Base-by-base conservation (phyloP, 2,329 filamentous ascomycete genomes). In the Metarhizium anisopliae region DNA sequence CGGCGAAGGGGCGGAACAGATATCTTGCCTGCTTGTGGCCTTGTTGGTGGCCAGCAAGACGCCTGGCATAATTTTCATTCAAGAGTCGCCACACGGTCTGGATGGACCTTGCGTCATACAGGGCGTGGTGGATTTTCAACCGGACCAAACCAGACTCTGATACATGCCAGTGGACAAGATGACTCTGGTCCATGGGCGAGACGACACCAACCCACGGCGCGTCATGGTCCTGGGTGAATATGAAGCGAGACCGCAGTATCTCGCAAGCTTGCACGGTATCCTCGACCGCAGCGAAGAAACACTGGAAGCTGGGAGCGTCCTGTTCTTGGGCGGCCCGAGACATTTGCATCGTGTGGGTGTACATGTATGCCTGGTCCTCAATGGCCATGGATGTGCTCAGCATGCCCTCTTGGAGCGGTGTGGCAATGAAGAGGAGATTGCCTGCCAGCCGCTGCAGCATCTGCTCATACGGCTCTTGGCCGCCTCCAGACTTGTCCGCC, bases 361-460 rank as follows among this genome's bases (percentile, higher is more conserved):
- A 64, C 2, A 52, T 60, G 57, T 64, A 64, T 13, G 63, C 63
- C 16, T 59, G 29, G 42, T 56, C 57, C 13, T 52, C 55, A 10
- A 62, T 57, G 5, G 63, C 62, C 36, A 61, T 32, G 18, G 63
- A 61, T 8, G 60, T 59, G 43, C 61, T 63, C 25, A 64, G 61
- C 63, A 64, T 64, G 38, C 62, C 62, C 54, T 63, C 59, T 47
- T 64, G 63, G 2, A 64, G 61, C 4, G 63, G 63, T 16, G 63
- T 64, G 14, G 63, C 62, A 7, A 64, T 50, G 36, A 64, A 64
- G 6, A 64, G 20, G 14, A 64, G 55, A 35, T 62, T 59, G 6
- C 51, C 50, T 4, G 63, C 59, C 1, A 63, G 55, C 4, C 53
- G 52, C n/a, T 40, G 20, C 30, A 64, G 49, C 10, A 43, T 59